Percentiles rank a stretch among this genome's conserved stretches.
These are phyloP conservation scores for Panellus pusillus DNA, from an alignment of 768 basidiomycete genomes.

Conservation along the genomic window DNA sequence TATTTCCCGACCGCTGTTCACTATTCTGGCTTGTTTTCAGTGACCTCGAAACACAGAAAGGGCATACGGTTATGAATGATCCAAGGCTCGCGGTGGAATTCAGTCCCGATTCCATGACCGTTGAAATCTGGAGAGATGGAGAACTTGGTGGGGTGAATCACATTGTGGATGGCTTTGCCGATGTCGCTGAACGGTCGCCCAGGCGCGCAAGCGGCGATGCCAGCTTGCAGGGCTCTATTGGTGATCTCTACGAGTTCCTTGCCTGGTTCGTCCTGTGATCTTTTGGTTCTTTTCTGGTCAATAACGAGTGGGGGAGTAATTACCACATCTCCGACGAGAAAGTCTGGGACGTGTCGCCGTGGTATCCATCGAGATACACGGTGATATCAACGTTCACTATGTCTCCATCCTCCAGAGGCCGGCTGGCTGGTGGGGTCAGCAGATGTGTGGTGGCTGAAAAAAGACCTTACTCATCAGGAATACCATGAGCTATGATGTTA, in stretches of 20 bases:
- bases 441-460: neutral
- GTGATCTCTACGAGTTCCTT: conserved; percentile 63
- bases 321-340: conserved; percentile 83
- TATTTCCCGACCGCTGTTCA: conserved; percentile 76
- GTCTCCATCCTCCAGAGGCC: conserved; percentile 78
- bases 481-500: conserved; percentile 84
- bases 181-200: conserved; percentile 68
- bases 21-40: conserved; percentile 36
- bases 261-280: conserved; percentile 65
- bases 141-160: conserved; percentile 44
- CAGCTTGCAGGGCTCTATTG: conserved; percentile 63
- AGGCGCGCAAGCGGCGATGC: conserved; percentile 75
- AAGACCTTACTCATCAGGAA: conserved; percentile 77
- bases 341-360: conserved; percentile 87
- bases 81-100: conserved; percentile 83
- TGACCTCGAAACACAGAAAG: neutral
- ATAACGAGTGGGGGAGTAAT: conserved; percentile 17
- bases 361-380: conserved; percentile 78
- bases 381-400: conserved; percentile 91
- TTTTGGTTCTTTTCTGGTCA: neutral
- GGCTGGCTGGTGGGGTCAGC: conserved; percentile 43
- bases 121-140: conserved; percentile 72
- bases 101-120: conserved; percentile 85
- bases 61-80: conserved; percentile 73
- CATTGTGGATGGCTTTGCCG: conserved; percentile 64